These are phyloP conservation scores for Fusarium sp. DNA, from an alignment of 2,329 filamentous ascomycete genomes.

Conservation along the genomic window DNA sequence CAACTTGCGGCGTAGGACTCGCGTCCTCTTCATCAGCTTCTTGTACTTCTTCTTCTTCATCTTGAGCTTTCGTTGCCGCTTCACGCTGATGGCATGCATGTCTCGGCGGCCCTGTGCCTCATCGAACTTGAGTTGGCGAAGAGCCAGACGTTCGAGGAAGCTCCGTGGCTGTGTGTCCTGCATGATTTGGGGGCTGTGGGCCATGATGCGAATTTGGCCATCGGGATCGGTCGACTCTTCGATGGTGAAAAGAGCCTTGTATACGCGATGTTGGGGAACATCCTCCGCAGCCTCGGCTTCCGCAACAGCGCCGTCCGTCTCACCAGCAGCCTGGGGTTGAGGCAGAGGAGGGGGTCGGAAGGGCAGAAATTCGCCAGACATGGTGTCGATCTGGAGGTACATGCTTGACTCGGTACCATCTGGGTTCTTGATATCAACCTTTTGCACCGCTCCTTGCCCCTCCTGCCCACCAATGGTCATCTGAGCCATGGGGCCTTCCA, in stretches of 20 bases:
- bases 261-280: conserved; percentile 61
- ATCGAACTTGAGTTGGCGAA: conserved; percentile 68
- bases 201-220: conserved; percentile 67
- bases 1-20: conserved; percentile 86
- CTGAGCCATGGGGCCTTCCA: conserved; percentile 66
- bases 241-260: conserved; percentile 72
- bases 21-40: conserved; percentile 95
- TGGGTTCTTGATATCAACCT: conserved; percentile 63
- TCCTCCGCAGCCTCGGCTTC: conserved; percentile 49
- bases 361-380: conserved; percentile 76
- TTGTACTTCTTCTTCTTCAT: conserved; percentile 99
- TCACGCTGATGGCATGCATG: conserved; percentile 89
- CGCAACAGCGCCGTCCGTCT: conserved; percentile 49
- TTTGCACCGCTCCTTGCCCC: conserved; percentile 58
- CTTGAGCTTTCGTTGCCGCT: conserved; percentile 90
- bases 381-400: conserved; percentile 72
- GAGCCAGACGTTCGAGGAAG: conserved; percentile 76
- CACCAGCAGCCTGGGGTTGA: conserved; percentile 60
- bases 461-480: conserved; percentile 58
- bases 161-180: conserved; percentile 59
- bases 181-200: conserved; percentile 67
- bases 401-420: conserved; percentile 67
- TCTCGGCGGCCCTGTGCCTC: conserved; percentile 60
- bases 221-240: conserved; percentile 70
- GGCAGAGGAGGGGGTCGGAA: conserved; percentile 89